These are phyloP conservation scores for Hippophae tibetana DNA, from an alignment of 306 rosid genomes.

Conservation along the genomic window DNA sequence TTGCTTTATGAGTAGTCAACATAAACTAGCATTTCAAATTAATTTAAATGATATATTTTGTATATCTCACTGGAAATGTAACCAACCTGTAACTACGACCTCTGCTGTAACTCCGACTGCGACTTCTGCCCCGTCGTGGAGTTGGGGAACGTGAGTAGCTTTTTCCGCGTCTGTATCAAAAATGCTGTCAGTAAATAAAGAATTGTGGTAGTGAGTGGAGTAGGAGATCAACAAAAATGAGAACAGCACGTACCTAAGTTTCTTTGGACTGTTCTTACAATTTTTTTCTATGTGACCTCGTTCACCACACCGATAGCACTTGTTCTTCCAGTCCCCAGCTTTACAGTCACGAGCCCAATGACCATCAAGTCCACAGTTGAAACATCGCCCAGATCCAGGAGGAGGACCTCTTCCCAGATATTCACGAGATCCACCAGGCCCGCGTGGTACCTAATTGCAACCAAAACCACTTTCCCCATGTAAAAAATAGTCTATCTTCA, in stretches of 20 bases:
- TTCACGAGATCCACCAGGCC: constrained; percentile 71
- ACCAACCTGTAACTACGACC: constrained; percentile 65
- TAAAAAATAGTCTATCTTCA: too few relatives aligned
- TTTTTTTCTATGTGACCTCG: constrained; percentile 74
- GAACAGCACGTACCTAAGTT: constrained; percentile 32
- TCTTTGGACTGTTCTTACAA: constrained; percentile 75
- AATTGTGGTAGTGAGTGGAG: not conserved
- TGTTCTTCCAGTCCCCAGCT: constrained; percentile 89
- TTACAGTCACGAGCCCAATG: constrained; percentile 90
- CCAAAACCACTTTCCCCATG: not conserved
- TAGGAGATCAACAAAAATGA: not conserved
- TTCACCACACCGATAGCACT: constrained; percentile 85
- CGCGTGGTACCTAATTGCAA: constrained; percentile 55
- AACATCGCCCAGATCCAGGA: constrained; percentile 90
- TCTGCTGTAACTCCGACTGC: constrained; percentile 57
- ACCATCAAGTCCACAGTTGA: constrained; percentile 79
- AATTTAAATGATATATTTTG: not conserved
- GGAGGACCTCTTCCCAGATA: constrained; percentile 69
- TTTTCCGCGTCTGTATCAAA: constrained; percentile 30
- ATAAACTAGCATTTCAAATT: not conserved
- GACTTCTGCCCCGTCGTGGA: constrained; percentile 61
- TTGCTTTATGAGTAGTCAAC: not conserved
- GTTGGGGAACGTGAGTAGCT: constrained; percentile 43
- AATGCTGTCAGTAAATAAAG: not conserved
- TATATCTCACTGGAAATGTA: not conserved